These are phyloP conservation scores for Penicillium silybi DNA, from an alignment of 495 filamentous ascomycete species.

Conservation along the genomic window DNA sequence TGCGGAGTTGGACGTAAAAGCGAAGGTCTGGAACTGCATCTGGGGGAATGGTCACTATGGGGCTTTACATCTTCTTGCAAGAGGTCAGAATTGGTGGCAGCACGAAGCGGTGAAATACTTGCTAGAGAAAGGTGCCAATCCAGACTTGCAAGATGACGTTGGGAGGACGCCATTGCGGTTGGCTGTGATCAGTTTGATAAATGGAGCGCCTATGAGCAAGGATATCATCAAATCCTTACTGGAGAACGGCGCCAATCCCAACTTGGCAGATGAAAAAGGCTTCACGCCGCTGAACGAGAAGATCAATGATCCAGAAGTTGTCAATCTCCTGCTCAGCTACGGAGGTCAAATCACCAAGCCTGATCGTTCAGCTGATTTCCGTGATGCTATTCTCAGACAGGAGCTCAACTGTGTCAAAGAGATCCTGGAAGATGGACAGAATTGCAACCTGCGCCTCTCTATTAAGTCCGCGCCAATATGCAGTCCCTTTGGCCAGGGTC, in stretches of 20 bases:
- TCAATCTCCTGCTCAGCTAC: conserved; percentile 16
- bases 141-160: neutral
- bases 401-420: neutral
- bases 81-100: conserved; percentile 5
- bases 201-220: conserved; percentile 2
- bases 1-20: neutral
- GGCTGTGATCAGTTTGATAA: neutral
- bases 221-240: conserved; percentile 3
- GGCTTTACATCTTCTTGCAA: conserved; percentile 1
- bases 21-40: neutral
- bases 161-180: conserved; percentile 1
- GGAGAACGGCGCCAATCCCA: conserved; percentile 2
- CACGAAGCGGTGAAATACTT: conserved; percentile 1
- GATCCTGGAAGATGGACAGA: conserved; percentile 1
- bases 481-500: too few relatives aligned
- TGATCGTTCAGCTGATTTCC: neutral
- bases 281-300: conserved; percentile 1
- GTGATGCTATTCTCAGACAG: neutral
- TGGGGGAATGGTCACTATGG: neutral
- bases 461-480: neutral
- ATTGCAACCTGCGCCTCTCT: neutral
- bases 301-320: neutral
- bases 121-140: conserved; percentile 1
- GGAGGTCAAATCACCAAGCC: neutral
- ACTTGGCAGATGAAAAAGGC: neutral